phyloP scores from a whole-genome alignment of 2,329 filamentous ascomycete genomes.

The Fusarium nisikadoi region DNA sequence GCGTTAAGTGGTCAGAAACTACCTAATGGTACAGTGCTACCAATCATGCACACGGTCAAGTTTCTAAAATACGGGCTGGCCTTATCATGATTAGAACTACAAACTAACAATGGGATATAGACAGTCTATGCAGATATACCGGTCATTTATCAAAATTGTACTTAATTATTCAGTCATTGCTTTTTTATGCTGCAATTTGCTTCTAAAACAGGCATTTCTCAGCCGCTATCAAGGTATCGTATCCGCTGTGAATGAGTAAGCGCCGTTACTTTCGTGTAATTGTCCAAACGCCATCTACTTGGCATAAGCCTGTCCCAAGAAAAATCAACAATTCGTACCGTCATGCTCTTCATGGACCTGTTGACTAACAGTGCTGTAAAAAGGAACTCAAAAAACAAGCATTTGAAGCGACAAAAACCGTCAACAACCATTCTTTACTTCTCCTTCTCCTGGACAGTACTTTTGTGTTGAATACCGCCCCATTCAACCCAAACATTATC shows the following conservation, averaged over 20 bases:
- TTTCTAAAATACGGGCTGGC: neutral
- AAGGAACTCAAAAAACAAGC: slow-evolving; percentile 11
- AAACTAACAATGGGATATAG: neutral
- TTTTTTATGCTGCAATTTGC: neutral
- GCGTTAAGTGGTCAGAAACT: slow-evolving; percentile 35
- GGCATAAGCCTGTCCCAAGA: slow-evolving; percentile 10
- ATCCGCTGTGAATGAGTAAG: slow-evolving; percentile 16
- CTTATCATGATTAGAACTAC: neutral
- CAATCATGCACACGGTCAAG: neutral
- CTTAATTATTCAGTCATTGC: neutral
- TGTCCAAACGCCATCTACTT: slow-evolving; percentile 33
- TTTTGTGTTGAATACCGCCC: slow-evolving; percentile 37
- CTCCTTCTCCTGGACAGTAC: slow-evolving; percentile 26
- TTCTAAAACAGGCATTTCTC: slow-evolving; percentile 10
- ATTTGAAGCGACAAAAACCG: slow-evolving; percentile 7
- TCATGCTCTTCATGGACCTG: slow-evolving; percentile 29
- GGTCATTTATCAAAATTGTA: neutral
- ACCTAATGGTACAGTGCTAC: slow-evolving; percentile 7
- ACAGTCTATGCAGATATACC: neutral
- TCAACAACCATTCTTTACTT: slow-evolving; percentile 23
- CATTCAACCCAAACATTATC: slow-evolving; percentile 47
- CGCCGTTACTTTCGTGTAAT: slow-evolving; percentile 12
- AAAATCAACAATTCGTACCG: slow-evolving; percentile 22
- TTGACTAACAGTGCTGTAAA: slow-evolving; percentile 32
- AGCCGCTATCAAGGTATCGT: slow-evolving; percentile 29